These are phyloP conservation scores for Trichoderma semiorbis DNA, from an alignment of 2,329 filamentous ascomycete species.

Conservation along the genomic window DNA sequence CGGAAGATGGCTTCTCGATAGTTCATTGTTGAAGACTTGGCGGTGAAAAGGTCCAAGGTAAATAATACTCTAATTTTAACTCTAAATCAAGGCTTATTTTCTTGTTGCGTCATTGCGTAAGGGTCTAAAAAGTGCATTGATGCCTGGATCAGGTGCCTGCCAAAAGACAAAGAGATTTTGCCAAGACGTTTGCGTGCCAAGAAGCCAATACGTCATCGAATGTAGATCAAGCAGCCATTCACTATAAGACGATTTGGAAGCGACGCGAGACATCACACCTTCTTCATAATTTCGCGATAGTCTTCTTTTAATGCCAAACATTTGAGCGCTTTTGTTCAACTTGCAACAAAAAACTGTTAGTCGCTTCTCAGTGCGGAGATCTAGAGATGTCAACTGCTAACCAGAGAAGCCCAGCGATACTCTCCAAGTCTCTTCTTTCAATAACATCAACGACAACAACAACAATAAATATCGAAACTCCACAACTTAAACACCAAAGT, in stretches of 20 bases:
- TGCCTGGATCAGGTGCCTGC: background rate
- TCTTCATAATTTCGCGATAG: background rate
- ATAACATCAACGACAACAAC: too few relatives aligned
- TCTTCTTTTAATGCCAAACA: background rate
- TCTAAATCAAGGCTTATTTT: background rate
- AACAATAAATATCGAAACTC: background rate
- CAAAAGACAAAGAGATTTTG: background rate
- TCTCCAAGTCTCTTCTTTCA: background rate
- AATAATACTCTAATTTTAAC: background rate
- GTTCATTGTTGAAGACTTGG: background rate
- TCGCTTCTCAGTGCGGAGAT: background rate
- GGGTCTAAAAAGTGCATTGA: background rate
- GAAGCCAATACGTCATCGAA: background rate
- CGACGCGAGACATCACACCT: background rate
- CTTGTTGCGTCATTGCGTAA: background rate
- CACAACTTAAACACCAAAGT: background rate
- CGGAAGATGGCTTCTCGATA: background rate
- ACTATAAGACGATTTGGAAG: background rate
- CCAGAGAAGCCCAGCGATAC: background rate
- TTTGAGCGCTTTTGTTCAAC: background rate
- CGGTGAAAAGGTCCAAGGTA: background rate
- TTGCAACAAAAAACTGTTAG: background rate
- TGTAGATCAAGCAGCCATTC: background rate
- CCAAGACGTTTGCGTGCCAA: background rate
- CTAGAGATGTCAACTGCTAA: background rate